Percentiles rank a stretch among this genome's conserved stretches.
Evolutionary conservation across 2,329 filamentous ascomycete species (phyloP).

Genomic region (Neonectria hederae): DNA sequence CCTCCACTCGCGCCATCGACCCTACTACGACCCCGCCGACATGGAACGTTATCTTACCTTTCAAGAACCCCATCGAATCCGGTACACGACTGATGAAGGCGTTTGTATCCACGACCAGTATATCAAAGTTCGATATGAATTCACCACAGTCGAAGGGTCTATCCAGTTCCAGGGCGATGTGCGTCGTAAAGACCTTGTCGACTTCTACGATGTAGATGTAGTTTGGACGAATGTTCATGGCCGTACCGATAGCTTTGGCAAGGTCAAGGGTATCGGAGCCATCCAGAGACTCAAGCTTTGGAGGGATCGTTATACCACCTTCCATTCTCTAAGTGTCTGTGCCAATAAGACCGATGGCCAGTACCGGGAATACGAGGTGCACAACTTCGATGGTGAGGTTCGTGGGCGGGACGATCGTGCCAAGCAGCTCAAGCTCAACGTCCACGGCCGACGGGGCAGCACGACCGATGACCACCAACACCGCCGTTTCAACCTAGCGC

Average conservation of each 20-base stretch:
- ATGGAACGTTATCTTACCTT: constrained; percentile 61
- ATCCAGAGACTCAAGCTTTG: constrained; percentile 64
- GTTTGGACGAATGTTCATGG: constrained; percentile 61
- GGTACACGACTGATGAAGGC: constrained; percentile 58
- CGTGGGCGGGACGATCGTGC: constrained; percentile 57
- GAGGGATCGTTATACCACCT: constrained; percentile 58
- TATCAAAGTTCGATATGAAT: constrained; percentile 60
- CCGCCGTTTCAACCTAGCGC: constrained; percentile 55
- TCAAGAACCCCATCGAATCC: constrained; percentile 57
- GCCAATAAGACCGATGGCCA: constrained; percentile 57
- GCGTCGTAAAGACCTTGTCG: constrained; percentile 57
- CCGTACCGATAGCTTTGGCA: constrained; percentile 60
- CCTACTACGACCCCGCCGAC: constrained; percentile 59
- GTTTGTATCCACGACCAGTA: constrained; percentile 59
- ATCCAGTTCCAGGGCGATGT: constrained; percentile 61
- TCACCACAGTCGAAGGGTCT: constrained; percentile 58
- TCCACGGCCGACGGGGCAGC: constrained; percentile 53
- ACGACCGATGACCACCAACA: constrained; percentile 50
- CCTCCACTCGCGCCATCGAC: constrained; percentile 60
- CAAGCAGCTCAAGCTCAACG: constrained; percentile 56
- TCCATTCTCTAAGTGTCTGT: constrained; percentile 58
- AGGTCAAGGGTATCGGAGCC: constrained; percentile 59
- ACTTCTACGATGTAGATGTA: constrained; percentile 63
- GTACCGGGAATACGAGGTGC: constrained; percentile 59
- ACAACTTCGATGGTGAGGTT: constrained; percentile 58